These are phyloP conservation scores for Pichia sporocuriosa DNA, from an alignment of 805 yeast species.

Conservation along the genomic window DNA sequence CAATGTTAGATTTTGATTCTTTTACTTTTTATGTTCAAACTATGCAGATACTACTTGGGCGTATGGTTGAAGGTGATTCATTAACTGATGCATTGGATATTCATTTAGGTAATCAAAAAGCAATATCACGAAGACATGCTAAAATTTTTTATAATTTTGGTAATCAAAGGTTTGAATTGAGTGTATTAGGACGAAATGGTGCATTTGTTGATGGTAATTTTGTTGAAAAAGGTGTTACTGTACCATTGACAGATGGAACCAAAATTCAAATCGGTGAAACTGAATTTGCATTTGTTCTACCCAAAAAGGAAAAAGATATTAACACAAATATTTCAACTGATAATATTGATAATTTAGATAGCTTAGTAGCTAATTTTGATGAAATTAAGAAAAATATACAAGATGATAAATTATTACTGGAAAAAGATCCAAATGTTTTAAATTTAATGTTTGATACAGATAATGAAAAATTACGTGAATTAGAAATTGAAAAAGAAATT, in stretches of 20 bases:
- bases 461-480: conserved; percentile 6
- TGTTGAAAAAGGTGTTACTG: conserved; percentile 86
- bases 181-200: conserved; percentile 91
- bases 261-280: conserved; percentile 92
- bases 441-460: conserved; percentile 5
- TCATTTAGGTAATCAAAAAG: conserved; percentile 85
- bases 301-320: conserved; percentile 27
- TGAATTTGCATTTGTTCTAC: conserved; percentile 80
- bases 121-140: conserved; percentile 91
- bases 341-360: conserved; percentile 8
- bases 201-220: conserved; percentile 92
- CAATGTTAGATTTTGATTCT: conserved; percentile 81
- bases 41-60: conserved; percentile 86
- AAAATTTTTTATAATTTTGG: conserved; percentile 95
- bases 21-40: conserved; percentile 96
- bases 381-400: conserved; percentile 8
- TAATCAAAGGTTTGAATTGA: conserved; percentile 85
- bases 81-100: conserved; percentile 69
- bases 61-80: conserved; percentile 67
- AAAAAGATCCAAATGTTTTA: conserved; percentile 3
- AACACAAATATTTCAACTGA: conserved; percentile 4
- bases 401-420: background rate
- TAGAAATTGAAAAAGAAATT: conserved; percentile 15
- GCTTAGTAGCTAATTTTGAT: conserved; percentile 11
- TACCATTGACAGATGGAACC: conserved; percentile 74